Evolutionary conservation across 2,329 filamentous ascomycete species (phyloP).

Genomic region (Cordyceps cicadae): DNA sequence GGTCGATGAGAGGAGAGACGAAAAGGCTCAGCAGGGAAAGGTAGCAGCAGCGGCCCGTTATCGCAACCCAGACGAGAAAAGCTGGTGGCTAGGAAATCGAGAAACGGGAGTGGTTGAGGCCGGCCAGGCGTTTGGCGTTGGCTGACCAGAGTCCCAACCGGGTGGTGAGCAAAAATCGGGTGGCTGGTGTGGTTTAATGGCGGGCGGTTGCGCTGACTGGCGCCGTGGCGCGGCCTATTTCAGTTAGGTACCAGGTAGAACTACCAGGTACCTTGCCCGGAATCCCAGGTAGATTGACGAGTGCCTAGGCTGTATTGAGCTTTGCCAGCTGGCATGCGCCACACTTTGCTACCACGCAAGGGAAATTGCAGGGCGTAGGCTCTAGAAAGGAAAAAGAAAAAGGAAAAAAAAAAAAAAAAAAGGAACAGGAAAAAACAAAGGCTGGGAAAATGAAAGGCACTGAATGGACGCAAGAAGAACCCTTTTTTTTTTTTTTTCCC

Average conservation of each 20-base stretch:
- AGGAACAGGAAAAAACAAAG: no score
- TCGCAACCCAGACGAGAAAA: conserved; percentile 1
- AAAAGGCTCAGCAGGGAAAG: neutral
- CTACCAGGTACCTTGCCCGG: no score
- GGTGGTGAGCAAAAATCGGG: conserved; percentile 10
- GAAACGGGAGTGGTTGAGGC: conserved; percentile 1
- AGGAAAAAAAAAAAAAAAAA: neutral
- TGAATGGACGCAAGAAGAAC: no score
- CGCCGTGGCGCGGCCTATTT: neutral
- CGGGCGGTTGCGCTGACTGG: neutral
- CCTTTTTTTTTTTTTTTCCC: no score
- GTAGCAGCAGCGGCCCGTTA: neutral
- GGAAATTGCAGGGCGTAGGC: neutral
- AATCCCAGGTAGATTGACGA: no score
- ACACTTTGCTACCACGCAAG: neutral
- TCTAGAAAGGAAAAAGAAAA: neutral
- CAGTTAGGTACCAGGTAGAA: neutral
- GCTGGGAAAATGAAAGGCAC: no score
- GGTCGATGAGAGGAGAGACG: neutral
- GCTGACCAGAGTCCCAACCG: neutral
- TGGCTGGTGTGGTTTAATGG: conserved; percentile 2
- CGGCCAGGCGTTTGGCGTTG: neutral
- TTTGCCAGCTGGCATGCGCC: neutral
- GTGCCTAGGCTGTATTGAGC: neutral
- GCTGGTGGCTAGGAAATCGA: conserved; percentile 10